Base-by-base conservation (phyloP, 1,284 basidiomycete species). In the Rhodotorula sp. region DNA sequence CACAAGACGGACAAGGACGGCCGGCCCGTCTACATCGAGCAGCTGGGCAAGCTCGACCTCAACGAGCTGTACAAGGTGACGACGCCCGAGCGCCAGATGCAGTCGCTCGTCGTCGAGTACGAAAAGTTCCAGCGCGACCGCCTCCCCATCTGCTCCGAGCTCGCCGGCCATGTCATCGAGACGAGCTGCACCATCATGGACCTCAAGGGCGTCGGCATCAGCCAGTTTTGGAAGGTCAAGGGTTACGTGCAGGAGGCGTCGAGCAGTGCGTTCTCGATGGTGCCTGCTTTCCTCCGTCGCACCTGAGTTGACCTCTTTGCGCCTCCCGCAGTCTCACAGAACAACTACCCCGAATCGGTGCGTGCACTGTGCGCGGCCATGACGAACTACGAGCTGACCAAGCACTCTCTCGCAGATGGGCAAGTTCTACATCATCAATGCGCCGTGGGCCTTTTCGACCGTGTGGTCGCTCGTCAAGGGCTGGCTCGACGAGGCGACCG, bases 171-270 rank as follows among this genome's bases (percentile, higher is more conserved):
- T 82, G 89, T 92, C 69, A 90, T 99, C 81, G 95, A 98, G 84
- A 98, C 95, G n/a, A 92, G 89, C 69, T 98, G 95, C 88, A 98
- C 96, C 70, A 96, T 99, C 85, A 88, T 99, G 83, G 96, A 99
- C 82, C 87, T 99, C 72, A 83, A 89, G 71, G 87, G 88, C 80
- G 93, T 97, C 67, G 89, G 90, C 44, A 82, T 98, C 76, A 84
- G 87, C 72, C 89, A 88, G 80, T 99, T 97, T 82, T 94, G 90
- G 84, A 88, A 88, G 80, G 95, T 97, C 83, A 95, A 93, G 83
- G 89, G 91, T 83, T 97, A 96, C 84, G 90, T 99, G 58, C 87
- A 86, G 75, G 83, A 88, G 52, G 92, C 94, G 0, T 86, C 90
- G 7, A 82, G 84, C 57, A 91, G 98, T 82, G 92, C 92, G 72